These are phyloP conservation scores for Boletus smithii DNA, from an alignment of 1,284 basidiomycete species.

Conservation along the genomic window DNA sequence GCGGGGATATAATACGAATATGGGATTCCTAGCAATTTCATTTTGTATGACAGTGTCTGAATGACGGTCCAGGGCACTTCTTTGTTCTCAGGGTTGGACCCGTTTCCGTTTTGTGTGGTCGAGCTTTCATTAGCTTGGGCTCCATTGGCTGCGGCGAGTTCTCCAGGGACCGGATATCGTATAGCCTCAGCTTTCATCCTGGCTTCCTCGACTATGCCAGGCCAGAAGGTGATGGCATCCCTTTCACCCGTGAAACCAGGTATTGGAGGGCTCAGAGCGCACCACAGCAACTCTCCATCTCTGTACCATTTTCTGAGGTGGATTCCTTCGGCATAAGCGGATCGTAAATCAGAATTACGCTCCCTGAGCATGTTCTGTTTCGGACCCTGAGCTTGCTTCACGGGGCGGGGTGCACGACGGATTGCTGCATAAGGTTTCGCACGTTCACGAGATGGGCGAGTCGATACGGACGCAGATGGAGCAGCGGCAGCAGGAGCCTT, in stretches of 20 bases:
- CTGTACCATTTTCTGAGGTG: conserved; percentile 55
- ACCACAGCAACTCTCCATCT: conserved; percentile 74
- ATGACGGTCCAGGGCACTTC: conserved; percentile 51
- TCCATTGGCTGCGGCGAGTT: conserved; percentile 1
- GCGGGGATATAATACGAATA: conserved; percentile 47
- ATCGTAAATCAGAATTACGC: conserved; percentile 56
- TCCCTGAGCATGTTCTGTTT: conserved; percentile 53
- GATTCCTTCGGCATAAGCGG: conserved; percentile 40
- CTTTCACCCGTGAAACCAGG: conserved; percentile 36
- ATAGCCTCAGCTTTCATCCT: conserved; percentile 42
- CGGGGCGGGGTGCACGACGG: conserved; percentile 46
- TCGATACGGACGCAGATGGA: conserved; percentile 9
- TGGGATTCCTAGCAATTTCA: conserved; percentile 59
- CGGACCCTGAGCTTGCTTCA: conserved; percentile 39
- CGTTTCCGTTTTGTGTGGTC: conserved; percentile 9
- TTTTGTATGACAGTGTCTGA: conserved; percentile 58
- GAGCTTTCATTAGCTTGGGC: conserved; percentile 4
- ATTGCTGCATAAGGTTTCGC: conserved; percentile 53
- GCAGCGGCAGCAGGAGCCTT: conserved; percentile 4
- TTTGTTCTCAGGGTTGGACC: conserved; percentile 11
- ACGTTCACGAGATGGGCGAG: conserved; percentile 25
- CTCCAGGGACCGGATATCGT: conserved; percentile 11
- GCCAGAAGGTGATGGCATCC: conserved; percentile 63
- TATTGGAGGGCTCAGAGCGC: conserved; percentile 54
- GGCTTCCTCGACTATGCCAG: conserved; percentile 60